These are phyloP conservation scores for Hemileia vastatrix DNA, from an alignment of 1,284 basidiomycete genomes.

Conservation along the genomic window DNA sequence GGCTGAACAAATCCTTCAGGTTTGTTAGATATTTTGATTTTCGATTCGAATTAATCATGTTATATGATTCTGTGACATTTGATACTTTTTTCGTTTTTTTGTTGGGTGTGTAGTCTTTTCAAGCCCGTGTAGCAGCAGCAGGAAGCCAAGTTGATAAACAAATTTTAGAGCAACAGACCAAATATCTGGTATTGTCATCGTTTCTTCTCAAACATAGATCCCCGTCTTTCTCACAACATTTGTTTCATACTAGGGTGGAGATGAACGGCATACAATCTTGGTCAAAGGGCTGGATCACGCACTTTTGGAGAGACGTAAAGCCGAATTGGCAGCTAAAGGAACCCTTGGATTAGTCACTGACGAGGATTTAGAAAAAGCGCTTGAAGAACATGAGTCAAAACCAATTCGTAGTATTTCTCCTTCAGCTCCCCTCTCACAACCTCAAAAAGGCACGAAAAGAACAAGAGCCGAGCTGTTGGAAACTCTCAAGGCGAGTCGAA, in stretches of 20 bases:
- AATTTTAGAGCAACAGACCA: slow-evolving; percentile 22
- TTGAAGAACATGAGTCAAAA: slow-evolving; percentile 7
- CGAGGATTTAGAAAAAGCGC: slow-evolving; percentile 16
- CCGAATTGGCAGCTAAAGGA: slow-evolving; percentile 12
- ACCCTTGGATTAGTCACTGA: slow-evolving; percentile 17
- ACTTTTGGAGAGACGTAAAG: slow-evolving; percentile 22
- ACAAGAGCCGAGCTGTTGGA: slow-evolving; percentile 19
- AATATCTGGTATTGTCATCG: slow-evolving; percentile 16
- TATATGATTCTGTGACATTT: no score
- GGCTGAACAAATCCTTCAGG: slow-evolving; percentile 21
- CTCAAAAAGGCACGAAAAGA: not conserved
- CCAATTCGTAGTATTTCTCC: not conserved
- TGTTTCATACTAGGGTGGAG: slow-evolving; percentile 16
- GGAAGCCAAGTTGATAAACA: slow-evolving; percentile 19
- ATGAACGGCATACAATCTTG: slow-evolving; percentile 23
- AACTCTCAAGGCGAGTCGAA: slow-evolving; percentile 1
- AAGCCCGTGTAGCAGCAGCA: slow-evolving; percentile 22
- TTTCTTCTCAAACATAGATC: not conserved
- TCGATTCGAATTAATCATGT: no score
- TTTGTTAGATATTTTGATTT: not conserved
- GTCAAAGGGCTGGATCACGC: slow-evolving; percentile 23
- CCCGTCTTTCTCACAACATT: no score
- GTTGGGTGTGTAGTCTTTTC: slow-evolving; percentile 13
- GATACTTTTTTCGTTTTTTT: no score
- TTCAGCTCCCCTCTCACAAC: not conserved